Percentiles rank a stretch among this genome's conserved stretches.
Evolutionary conservation across 805 yeast species (phyloP).

Genomic region (Brettanomyces anomalus): DNA sequence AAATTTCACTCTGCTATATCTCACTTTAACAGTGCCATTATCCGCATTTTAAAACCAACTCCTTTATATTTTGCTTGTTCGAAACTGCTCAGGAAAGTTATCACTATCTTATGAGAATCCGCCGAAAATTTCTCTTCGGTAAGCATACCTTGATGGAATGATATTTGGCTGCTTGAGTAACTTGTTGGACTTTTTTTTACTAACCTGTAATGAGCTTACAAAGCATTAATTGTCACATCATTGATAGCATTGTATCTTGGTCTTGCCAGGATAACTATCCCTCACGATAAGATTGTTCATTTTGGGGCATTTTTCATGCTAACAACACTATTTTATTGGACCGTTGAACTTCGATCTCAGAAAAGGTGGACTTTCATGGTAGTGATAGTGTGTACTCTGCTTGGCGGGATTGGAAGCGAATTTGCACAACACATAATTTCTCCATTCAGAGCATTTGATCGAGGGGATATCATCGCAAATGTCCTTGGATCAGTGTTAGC

Average conservation of each 20-base stretch:
- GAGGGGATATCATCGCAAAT: constrained; percentile 20
- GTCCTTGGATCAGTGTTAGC: constrained; percentile 20
- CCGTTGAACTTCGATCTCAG: constrained; percentile 29
- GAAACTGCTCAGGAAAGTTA: too few relatives aligned
- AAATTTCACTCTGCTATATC: neutral
- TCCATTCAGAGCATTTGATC: constrained; percentile 37
- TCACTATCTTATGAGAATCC: neutral
- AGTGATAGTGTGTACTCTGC: constrained; percentile 32
- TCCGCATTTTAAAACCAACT: too few relatives aligned
- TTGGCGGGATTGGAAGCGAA: constrained; percentile 41
- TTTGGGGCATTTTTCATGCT: constrained; percentile 35
- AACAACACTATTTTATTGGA: constrained; percentile 39
- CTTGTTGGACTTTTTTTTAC: too few relatives aligned
- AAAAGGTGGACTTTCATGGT: constrained; percentile 26
- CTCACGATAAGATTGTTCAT: constrained; percentile 41
- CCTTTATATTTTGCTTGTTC: too few relatives aligned
- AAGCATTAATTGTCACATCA: constrained; percentile 11
- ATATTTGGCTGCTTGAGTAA: too few relatives aligned
- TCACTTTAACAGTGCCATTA: neutral
- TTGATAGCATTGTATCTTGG: constrained; percentile 34
- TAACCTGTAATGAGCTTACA: too few relatives aligned
- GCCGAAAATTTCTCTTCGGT: constrained; percentile 1
- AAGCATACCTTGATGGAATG: too few relatives aligned
- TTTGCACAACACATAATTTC: constrained; percentile 34
- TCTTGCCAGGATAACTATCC: constrained; percentile 37